phyloP scores from a whole-genome alignment of 2,329 filamentous ascomycete species.

The Sclerotinia subarctica region DNA sequence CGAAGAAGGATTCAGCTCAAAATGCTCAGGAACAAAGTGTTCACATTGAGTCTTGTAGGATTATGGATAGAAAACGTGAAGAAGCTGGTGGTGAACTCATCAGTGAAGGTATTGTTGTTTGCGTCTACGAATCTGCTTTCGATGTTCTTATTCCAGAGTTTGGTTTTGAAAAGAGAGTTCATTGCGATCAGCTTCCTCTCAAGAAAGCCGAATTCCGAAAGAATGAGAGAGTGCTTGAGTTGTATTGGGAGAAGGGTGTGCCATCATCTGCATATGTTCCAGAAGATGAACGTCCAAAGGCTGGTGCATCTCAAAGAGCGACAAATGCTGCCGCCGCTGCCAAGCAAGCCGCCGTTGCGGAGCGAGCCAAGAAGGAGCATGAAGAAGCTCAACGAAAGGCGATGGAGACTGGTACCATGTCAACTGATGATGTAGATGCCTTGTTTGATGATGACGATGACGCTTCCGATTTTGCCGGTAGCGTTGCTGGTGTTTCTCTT shows the following conservation, averaged over 20 bases:
- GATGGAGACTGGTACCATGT: conserved; percentile 91
- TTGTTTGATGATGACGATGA: conserved; percentile 87
- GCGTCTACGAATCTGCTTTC: conserved; percentile 97
- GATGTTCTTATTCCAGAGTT: conserved; percentile 97
- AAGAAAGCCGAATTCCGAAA: conserved; percentile 99
- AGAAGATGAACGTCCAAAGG: conserved; percentile 92
- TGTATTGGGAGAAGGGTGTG: conserved; percentile 99
- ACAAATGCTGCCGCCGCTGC: conserved; percentile 73
- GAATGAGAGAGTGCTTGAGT: conserved; percentile 86
- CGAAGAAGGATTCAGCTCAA: conserved; percentile 97
- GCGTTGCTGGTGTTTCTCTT: conserved; percentile 86
- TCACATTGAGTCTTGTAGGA: conserved; percentile 94
- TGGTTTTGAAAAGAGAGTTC: conserved; percentile 98
- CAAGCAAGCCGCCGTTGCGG: conserved; percentile 77
- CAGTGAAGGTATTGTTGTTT: conserved; percentile 91
- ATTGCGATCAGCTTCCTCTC: conserved; percentile 94
- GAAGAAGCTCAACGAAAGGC: conserved; percentile 91
- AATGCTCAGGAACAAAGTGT: conserved; percentile 98
- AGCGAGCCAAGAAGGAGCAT: conserved; percentile 76
- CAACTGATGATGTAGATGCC: conserved; percentile 89
- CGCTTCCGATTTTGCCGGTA: conserved; percentile 82
- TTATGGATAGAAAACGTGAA: conserved; percentile 88
- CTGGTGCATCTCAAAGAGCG: conserved; percentile 68
- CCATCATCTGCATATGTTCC: conserved; percentile 94
- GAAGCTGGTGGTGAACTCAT: conserved; percentile 88